Base-by-base conservation (phyloP, 2,329 filamentous ascomycete species). In the Fusarium concolor region DNA sequence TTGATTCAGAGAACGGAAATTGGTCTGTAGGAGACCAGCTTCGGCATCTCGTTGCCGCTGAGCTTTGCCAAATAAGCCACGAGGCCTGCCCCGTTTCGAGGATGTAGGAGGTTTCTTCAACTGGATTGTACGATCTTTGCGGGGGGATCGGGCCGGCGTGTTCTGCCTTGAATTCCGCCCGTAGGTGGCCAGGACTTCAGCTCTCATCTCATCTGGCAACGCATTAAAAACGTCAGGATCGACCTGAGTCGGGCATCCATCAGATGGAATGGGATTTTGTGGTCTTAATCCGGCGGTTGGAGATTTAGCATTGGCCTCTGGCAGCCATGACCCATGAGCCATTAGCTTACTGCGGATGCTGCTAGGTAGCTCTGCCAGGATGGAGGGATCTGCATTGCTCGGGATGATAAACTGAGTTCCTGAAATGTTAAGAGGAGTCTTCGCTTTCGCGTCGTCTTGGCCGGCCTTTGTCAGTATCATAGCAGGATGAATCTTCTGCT, bases 321-420 rank as follows among this genome's bases (percentile, higher is more conserved):
- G 42, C 2, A 62, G 14, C n/a, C 69, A 74, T 11, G 76, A 76
- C 58, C 80, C 82, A 73, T 91, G 90, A 10, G 85, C 86, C 64
- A 92, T 84, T 11, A 98, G 84, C 74, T 88, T 92, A 31, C 88
- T 89, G 62, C 93, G 87, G 66, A 98, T 97, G 75, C 97, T 93
- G 31, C 84, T 84, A 0, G 95, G 95, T 5, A 99, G 84, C 73
- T 96, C 94, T 2, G 91, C 91, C 5, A 98, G 79, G 1, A 97
- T 90, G n/a, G 85, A 83, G 0, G 91, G 89, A 75, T 99, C 96
- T 3, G 92, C 86, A 70, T 97, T 92, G 2, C 87, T 87, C 0
- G 96, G 96, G 71, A 99, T 84, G 45, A 98, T 88, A 74, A 99
- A 99, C 74, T 99, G 96, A 0, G 95, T 97, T 3, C 95, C 93